These are phyloP conservation scores for Spiraea crenata DNA, from an alignment of 331 rosid genomes.

Conservation along the genomic window DNA sequence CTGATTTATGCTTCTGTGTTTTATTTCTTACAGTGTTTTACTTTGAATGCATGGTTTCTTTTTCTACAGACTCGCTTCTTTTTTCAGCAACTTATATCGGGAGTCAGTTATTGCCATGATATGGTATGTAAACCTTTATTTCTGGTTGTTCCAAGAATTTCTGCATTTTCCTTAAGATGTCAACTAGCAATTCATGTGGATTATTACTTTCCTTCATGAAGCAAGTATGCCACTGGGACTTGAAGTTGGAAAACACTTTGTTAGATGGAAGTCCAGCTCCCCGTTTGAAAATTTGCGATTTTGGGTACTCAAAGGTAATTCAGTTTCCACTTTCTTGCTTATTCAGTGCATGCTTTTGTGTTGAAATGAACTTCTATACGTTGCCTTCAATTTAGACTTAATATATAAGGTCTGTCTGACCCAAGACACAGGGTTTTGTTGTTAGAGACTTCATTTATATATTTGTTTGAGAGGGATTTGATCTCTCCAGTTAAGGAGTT, in stretches of 20 bases:
- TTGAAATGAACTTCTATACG: not conserved
- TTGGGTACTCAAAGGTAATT: no score
- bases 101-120: conserved; percentile 41
- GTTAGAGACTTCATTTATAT: not conserved
- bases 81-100: conserved; percentile 77
- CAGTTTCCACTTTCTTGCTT: conserved; percentile 13
- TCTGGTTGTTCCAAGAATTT: conserved; percentile 3
- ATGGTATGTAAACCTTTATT: conserved; percentile 65
- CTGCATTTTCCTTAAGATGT: no score
- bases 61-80: conserved; percentile 81
- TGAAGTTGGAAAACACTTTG: no score
- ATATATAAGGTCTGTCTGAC: not conserved
- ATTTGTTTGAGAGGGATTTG: not conserved
- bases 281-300: no score
- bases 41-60: conserved; percentile 19
- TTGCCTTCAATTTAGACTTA: not conserved
- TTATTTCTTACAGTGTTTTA: not conserved
- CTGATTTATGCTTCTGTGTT: not conserved
- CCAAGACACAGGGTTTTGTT: not conserved
- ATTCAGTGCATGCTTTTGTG: conserved; percentile 6
- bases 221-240: no score
- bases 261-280: no score
- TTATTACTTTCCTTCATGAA: no score
- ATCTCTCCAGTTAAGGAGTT: not conserved
- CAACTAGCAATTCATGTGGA: no score